A percentile compares a stretch with the other conserved stretches of the same genome.
Evolutionary conservation across 1,284 basidiomycete species (phyloP).

Genomic region (Hymenochaete sp.): DNA sequence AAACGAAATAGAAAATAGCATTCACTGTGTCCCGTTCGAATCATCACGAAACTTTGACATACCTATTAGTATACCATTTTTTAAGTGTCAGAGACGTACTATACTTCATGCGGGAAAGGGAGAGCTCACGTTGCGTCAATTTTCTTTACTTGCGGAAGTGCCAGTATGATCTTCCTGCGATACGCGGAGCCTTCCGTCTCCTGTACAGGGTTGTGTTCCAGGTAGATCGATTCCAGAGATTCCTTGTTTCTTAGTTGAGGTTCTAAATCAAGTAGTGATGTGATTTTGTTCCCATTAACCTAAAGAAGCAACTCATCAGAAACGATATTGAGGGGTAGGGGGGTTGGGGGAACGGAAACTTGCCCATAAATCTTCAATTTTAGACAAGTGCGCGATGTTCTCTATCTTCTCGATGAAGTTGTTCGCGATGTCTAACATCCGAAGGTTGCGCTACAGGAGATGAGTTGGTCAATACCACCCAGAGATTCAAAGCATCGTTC

Average conservation of each 20-base stretch:
- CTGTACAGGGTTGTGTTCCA: constrained; percentile 93
- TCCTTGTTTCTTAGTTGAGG: constrained; percentile 60
- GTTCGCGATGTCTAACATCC: constrained; percentile 81
- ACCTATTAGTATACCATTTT: too few relatives aligned
- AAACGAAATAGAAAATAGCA: too few relatives aligned
- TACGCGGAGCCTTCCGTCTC: constrained; percentile 71
- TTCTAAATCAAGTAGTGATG: constrained; percentile 44
- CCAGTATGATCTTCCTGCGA: constrained; percentile 83
- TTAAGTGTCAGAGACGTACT: too few relatives aligned
- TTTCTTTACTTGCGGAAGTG: constrained; percentile 84
- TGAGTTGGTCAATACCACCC: not conserved
- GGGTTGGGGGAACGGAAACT: constrained; percentile 7
- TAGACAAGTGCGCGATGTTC: constrained; percentile 67
- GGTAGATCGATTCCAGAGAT: constrained; percentile 81
- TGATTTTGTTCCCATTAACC: constrained; percentile 33
- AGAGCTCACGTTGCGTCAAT: constrained; percentile 84
- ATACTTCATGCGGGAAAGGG: not conserved
- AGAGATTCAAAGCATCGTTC: constrained; percentile 13
- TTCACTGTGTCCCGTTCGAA: too few relatives aligned
- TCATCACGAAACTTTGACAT: too few relatives aligned
- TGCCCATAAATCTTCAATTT: constrained; percentile 93
- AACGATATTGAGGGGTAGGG: not conserved
- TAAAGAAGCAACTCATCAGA: not conserved
- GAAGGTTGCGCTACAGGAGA: constrained; percentile 55
- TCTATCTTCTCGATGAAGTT: constrained; percentile 80